phyloP scores from a whole-genome alignment of 768 basidiomycete genomes.

The Leccinum subgranulosum region DNA sequence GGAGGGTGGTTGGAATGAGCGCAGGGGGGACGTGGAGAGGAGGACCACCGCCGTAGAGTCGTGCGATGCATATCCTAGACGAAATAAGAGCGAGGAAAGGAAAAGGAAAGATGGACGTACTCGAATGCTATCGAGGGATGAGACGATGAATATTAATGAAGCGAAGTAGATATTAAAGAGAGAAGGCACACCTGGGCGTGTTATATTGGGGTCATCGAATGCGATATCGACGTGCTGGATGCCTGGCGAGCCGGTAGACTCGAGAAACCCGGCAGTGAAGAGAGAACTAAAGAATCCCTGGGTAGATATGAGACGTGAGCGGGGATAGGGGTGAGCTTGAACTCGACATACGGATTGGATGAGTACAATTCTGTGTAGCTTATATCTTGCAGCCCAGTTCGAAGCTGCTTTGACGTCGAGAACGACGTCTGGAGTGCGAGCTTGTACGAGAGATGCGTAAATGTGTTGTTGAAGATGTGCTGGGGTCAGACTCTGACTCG shows the following conservation, averaged over 20 bases:
- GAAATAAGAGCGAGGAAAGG: conserved; percentile 10
- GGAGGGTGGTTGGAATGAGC: conserved; percentile 58
- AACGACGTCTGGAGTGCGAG: conserved; percentile 74
- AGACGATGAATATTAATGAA: neutral
- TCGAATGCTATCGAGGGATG: conserved; percentile 66
- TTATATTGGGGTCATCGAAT: conserved; percentile 87
- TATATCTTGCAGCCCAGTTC: conserved; percentile 67
- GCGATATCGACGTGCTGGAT: conserved; percentile 61
- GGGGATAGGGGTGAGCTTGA: neutral
- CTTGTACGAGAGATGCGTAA: conserved; percentile 68
- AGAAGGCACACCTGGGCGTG: conserved; percentile 64
- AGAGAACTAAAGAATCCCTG: conserved; percentile 88
- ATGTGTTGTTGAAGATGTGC: conserved; percentile 70
- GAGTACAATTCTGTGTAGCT: conserved; percentile 79
- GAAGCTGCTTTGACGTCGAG: conserved; percentile 58
- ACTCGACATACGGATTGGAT: conserved; percentile 78
- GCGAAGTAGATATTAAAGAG: neutral
- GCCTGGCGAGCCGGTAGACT: conserved; percentile 40
- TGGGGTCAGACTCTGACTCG: conserved; percentile 40
- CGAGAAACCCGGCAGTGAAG: conserved; percentile 77
- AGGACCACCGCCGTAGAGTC: conserved; percentile 86
- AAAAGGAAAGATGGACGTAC: conserved; percentile 44
- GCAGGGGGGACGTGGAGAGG: conserved; percentile 62
- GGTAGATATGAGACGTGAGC: conserved; percentile 8
- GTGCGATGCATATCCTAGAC: conserved; percentile 75